Percentiles rank a stretch among this genome's conserved stretches.
Conservation (phyloP, 495 filamentous ascomycete species). For the Lentithecium fluviatile region DNA sequence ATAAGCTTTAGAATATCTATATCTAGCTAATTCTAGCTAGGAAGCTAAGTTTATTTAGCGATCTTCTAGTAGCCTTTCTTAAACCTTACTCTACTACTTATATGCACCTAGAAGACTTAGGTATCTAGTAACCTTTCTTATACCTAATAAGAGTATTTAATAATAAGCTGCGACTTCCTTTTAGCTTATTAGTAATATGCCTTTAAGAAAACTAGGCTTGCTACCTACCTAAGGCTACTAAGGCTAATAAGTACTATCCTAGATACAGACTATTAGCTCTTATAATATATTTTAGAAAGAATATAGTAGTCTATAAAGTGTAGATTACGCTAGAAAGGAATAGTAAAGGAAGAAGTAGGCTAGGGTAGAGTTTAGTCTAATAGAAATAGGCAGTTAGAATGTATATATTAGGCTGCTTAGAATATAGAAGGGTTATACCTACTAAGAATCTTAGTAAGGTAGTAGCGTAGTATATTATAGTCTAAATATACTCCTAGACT, state of each 20-base stretch:
- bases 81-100: conserved; percentile 14
- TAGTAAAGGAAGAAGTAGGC: conserved; percentile 29
- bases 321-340: conserved; percentile 45
- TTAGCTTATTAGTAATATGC: conserved; percentile 2
- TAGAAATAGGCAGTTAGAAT: conserved; percentile 6
- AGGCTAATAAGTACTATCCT: conserved; percentile 38
- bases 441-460: background rate
- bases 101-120: conserved; percentile 23
- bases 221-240: conserved; percentile 51
- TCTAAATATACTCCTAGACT: conserved; percentile 8
- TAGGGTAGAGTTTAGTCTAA: background rate
- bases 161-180: conserved; percentile 26
- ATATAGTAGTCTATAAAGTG: conserved; percentile 48
- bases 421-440: conserved; percentile 2
- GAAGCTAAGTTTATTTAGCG: conserved; percentile 9
- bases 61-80: conserved; percentile 17
- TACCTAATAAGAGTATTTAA: conserved; percentile 9
- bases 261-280: conserved; percentile 26
- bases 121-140: conserved; percentile 1
- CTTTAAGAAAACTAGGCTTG: background rate
- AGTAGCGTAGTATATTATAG: conserved; percentile 10
- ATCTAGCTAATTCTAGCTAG: conserved; percentile 5
- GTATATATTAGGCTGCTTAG: background rate
- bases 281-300: conserved; percentile 40
- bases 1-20: conserved; percentile 16